A percentile compares a stretch with the other conserved stretches of the same genome.
Evolutionary conservation across 2,329 filamentous ascomycete genomes (phyloP).

Genomic region (Coniochaeta prunicola): DNA sequence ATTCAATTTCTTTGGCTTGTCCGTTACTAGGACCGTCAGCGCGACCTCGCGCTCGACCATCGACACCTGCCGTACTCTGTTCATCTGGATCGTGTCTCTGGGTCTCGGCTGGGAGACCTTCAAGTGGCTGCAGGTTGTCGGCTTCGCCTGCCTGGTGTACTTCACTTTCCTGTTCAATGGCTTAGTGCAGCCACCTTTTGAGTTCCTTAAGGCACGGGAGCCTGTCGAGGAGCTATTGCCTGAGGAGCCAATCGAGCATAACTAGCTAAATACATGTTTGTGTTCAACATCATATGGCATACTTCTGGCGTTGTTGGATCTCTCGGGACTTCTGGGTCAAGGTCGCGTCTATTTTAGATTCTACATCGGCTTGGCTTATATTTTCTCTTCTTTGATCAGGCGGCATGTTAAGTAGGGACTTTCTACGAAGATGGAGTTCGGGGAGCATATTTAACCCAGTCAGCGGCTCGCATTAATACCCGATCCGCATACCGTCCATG

Average conservation of each 20-base stretch:
- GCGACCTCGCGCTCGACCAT: constrained; percentile 94
- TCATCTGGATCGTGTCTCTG: constrained; percentile 95
- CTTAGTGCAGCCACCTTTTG: constrained; percentile 75
- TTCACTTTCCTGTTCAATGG: constrained; percentile 97
- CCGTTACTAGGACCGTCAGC: constrained; percentile 81
- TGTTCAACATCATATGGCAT: not conserved
- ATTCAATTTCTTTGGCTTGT: constrained; percentile 98
- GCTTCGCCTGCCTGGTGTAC: constrained; percentile 86
- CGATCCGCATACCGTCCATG: not conserved
- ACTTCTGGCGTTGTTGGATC: not conserved
- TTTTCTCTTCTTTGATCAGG: not conserved
- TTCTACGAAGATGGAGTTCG: not conserved
- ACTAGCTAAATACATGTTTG: constrained; percentile 7
- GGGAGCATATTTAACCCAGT: not conserved
- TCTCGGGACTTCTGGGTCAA: not conserved
- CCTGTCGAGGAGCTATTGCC: constrained; percentile 62
- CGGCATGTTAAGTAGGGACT: not conserved
- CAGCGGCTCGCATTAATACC: not conserved
- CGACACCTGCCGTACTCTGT: constrained; percentile 92
- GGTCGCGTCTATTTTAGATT: not conserved
- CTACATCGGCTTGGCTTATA: not conserved
- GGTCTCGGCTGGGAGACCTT: constrained; percentile 94
- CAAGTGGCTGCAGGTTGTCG: constrained; percentile 90
- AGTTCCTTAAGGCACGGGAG: constrained; percentile 50
- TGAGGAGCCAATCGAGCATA: constrained; percentile 78